Conservation (phyloP, 176 grass and related monocot genomes). For the Saccharum officinarum region DNA sequence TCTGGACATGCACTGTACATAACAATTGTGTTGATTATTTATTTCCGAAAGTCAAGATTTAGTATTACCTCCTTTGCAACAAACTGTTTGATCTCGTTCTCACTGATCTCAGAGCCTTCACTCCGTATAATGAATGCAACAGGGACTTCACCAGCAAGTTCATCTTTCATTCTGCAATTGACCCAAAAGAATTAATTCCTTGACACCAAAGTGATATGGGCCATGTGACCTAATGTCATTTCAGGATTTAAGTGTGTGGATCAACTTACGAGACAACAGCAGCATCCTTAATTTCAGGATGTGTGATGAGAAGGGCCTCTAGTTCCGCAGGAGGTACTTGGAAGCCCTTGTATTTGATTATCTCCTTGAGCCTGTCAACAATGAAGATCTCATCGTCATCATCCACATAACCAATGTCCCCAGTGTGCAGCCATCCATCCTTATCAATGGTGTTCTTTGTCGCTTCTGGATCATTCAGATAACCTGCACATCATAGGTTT, state of each 20-base stretch:
- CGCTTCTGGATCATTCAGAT: conserved; percentile 75
- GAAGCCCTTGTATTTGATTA: conserved; percentile 96
- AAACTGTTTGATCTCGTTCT: conserved; percentile 88
- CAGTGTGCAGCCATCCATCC: conserved; percentile 89
- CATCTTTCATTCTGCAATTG: conserved; percentile 78
- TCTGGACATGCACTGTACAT: background rate
- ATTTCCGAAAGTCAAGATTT: background rate
- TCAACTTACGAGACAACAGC: conserved; percentile 84
- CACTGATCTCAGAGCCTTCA: conserved; percentile 70
- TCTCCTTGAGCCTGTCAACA: conserved; percentile 93
- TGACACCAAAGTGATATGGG: background rate
- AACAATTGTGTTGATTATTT: background rate
- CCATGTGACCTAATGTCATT: background rate
- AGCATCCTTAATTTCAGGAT: conserved; percentile 77
- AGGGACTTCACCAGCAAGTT: conserved; percentile 78
- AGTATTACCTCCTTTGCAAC: conserved; percentile 75
- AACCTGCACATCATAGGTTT: conserved; percentile 58
- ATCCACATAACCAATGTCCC: conserved; percentile 86
- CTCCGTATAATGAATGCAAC: conserved; percentile 82
- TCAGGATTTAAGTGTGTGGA: background rate
- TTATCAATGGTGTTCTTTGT: conserved; percentile 90
- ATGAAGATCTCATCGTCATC: conserved; percentile 92
- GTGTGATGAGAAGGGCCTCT: conserved; percentile 83
- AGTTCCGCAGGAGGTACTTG: conserved; percentile 93
- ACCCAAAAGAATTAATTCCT: conserved; percentile 3